These are phyloP conservation scores for Suillus plorans DNA, from an alignment of 768 basidiomycete genomes.

Conservation along the genomic window DNA sequence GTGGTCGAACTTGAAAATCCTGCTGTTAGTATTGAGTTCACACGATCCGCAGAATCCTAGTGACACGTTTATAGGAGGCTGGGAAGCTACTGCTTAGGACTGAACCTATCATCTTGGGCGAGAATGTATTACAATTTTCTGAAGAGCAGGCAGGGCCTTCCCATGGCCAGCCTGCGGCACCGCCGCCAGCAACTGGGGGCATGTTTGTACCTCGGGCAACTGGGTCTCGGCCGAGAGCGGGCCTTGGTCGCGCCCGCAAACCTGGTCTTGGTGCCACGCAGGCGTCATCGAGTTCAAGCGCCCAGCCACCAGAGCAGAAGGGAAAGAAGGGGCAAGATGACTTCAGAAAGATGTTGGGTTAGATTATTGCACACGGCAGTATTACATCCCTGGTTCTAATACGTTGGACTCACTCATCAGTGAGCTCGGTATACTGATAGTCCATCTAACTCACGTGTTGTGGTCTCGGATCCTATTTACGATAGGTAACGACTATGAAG, in stretches of 20 bases:
- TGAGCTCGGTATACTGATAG: not conserved
- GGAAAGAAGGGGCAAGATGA: conserved; percentile 76
- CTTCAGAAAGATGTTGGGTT: conserved; percentile 75
- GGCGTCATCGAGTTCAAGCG: conserved; percentile 18
- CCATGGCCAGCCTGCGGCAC: conserved; percentile 26
- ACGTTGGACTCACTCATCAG: not conserved
- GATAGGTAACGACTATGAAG: conserved; percentile 5
- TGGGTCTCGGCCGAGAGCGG: conserved; percentile 66
- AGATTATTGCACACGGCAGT: not conserved
- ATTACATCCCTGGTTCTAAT: not conserved
- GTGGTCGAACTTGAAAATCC: conserved; percentile 64
- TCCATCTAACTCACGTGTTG: not conserved
- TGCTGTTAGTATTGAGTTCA: conserved; percentile 45
- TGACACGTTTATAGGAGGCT: conserved; percentile 59
- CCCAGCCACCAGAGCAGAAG: conserved; percentile 21
- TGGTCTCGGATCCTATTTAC: conserved; percentile 2
- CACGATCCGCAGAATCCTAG: not conserved
- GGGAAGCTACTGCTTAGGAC: conserved; percentile 72
- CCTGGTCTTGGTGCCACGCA: conserved; percentile 23
- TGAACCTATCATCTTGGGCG: conserved; percentile 73
- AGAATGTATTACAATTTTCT: conserved; percentile 53
- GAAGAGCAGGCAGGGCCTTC: conserved; percentile 47
- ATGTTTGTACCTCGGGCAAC: conserved; percentile 71
- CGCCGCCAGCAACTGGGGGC: conserved; percentile 42
- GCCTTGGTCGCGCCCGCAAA: conserved; percentile 59